Base-by-base conservation (phyloP, 768 basidiomycete species). In the Pleurotus platypus region DNA sequence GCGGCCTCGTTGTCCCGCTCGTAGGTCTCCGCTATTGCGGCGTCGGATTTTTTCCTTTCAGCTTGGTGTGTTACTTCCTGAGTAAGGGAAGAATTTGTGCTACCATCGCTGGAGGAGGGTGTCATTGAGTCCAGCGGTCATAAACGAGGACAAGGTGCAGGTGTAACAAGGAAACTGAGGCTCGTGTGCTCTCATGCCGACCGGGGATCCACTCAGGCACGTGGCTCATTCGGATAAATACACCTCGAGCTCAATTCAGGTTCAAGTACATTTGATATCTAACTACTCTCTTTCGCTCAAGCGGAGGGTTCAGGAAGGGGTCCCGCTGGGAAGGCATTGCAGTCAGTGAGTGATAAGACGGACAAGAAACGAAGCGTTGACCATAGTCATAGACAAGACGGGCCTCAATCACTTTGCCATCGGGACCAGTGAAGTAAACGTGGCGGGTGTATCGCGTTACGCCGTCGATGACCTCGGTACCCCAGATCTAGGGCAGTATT, bases 351-450 rank as follows among this genome's bases (percentile, higher is more conserved):
- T 35, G 35, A 50, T 2, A 12, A 16, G 49, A n/a, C 26, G 3
- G n/a, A 6, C 16, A 9, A 7, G 38, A 16, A 55, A 45, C 27
- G 2, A 16, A 50, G 16, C 26, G 71, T 86, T 69, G 53, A 89
- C 87, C 57, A 60, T 89, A 89, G 63, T 90, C 86, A 59, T 89
- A 91, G 16, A 86, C 74, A 38, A 90, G 66, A 42, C 75, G 79
- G 8, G 75, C 72, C 56, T 81, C 72, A 49, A 89, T 81, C 37
- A 81, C 79, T 61, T 86, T 79, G 8, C 73, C 81, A 30, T 73
- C 64, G 3, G 86, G 80, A 0, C 86, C 86, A 4, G 78, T 82
- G 68, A 90, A 90, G 59, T 78, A 76, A 59, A 88, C 69, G 61
- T 79, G 83, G 56, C 87, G 76, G 3, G 77, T 73, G 62, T 89